These are phyloP conservation scores for Conidiobolus incongruus DNA, from an alignment of 371 early-diverging fungal genomes.

Conservation along the genomic window DNA sequence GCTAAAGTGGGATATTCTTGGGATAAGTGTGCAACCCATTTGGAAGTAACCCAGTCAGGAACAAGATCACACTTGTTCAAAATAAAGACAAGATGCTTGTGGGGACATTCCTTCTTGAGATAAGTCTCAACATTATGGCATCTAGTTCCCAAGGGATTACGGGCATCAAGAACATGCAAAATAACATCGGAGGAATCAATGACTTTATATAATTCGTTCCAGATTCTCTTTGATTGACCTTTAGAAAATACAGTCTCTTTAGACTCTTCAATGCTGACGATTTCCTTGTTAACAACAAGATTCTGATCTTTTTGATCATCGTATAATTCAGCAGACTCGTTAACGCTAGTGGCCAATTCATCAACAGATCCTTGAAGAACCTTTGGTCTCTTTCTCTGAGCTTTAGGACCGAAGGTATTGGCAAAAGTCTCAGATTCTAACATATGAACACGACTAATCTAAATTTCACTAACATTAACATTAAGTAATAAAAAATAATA, in stretches of 20 bases:
- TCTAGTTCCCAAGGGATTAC: constrained; percentile 97
- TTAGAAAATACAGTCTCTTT: constrained; percentile 75
- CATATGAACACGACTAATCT: constrained; percentile 58
- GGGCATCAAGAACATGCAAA: constrained; percentile 97
- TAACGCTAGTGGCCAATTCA: constrained; percentile 52
- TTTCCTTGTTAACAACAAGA: constrained; percentile 43
- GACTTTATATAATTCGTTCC: constrained; percentile 99
- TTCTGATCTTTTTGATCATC: constrained; percentile 44
- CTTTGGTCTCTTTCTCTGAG: constrained; percentile 88
- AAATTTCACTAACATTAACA: constrained; percentile 44
- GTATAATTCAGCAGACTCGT: constrained; percentile 39
- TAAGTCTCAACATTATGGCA: constrained; percentile 83
- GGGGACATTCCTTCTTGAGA: constrained; percentile 80
- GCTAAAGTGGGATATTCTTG: constrained; percentile 91
- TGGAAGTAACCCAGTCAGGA: constrained; percentile 97
- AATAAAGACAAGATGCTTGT: constrained; percentile 97
- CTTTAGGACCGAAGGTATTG: constrained; percentile 78
- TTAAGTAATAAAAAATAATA: background rate
- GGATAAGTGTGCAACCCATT: constrained; percentile 85
- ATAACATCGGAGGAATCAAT: constrained; percentile 97
- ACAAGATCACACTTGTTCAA: constrained; percentile 99
- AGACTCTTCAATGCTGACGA: constrained; percentile 44
- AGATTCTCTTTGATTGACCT: constrained; percentile 96
- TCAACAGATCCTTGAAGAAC: constrained; percentile 45
- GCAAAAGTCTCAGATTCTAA: constrained; percentile 82